These are phyloP conservation scores for Cyanophora paradoxa DNA, from an alignment of 78 protist genomes.

Conservation along the genomic window DNA sequence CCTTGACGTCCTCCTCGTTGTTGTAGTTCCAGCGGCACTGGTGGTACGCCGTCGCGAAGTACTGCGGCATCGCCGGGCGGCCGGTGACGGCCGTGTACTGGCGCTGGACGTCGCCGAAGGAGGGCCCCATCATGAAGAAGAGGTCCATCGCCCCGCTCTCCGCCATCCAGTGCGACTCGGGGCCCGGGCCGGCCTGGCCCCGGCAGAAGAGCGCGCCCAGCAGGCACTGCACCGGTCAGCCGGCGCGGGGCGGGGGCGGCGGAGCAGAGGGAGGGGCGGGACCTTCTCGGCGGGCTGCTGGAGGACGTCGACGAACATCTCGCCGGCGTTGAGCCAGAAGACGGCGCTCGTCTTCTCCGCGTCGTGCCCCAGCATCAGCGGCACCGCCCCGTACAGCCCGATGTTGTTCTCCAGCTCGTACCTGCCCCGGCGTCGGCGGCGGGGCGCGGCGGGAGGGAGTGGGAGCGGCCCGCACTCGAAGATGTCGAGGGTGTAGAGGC, in stretches of 20 bases:
- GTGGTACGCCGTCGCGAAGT: slow-evolving; percentile 65
- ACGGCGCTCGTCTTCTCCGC: background rate
- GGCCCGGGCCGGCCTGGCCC: background rate
- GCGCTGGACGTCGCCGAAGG: slow-evolving; percentile 40
- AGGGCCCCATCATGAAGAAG: slow-evolving; percentile 74
- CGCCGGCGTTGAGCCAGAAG: slow-evolving; percentile 88
- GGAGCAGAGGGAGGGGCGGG: background rate
- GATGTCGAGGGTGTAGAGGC: slow-evolving; percentile 91
- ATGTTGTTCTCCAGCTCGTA: slow-evolving; percentile 70
- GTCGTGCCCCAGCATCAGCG: slow-evolving; percentile 73
- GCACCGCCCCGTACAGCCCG: slow-evolving; percentile 89
- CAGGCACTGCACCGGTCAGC: background rate
- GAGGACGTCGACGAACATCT: slow-evolving; percentile 77
- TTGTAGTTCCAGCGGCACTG: slow-evolving; percentile 98
- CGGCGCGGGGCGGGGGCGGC: background rate
- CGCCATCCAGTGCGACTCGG: slow-evolving; percentile 68
- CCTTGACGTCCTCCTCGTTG: slow-evolving; percentile 36
- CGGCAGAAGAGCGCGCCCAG: background rate
- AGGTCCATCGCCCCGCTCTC: slow-evolving; percentile 83
- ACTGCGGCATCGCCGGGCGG: slow-evolving; percentile 72
- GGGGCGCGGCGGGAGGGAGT: no score
- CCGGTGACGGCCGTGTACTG: slow-evolving; percentile 81
- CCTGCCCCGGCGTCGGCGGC: no score
- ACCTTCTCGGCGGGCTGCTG: background rate
- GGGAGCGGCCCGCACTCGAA: no score